Evolutionary conservation across 306 rosid species (phyloP).

Genomic region (Abrus precatorius): DNA sequence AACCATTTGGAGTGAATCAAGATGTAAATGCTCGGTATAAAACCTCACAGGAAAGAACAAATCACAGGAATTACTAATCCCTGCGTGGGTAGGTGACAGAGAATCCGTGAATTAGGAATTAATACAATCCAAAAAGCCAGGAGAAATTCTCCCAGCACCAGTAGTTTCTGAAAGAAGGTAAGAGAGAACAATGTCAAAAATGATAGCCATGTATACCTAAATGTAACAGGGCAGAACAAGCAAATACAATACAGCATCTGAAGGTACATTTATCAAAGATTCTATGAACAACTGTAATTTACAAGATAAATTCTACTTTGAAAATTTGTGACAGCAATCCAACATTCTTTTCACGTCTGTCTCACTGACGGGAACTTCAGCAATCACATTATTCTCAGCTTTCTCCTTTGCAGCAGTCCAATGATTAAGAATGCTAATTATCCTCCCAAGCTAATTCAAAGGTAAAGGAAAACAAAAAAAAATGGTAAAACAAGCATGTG

Average conservation of each 20-base stretch:
- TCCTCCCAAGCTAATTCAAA: slow-evolving; percentile 68
- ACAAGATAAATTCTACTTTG: slow-evolving; percentile 52
- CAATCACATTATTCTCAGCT: slow-evolving; percentile 40
- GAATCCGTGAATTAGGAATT: neutral
- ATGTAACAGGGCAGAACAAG: neutral
- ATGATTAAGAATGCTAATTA: slow-evolving; percentile 69
- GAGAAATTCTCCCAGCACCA: neutral
- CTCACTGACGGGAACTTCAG: slow-evolving; percentile 46
- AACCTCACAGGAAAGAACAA: neutral
- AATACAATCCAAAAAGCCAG: neutral
- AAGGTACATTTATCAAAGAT: slow-evolving; percentile 19
- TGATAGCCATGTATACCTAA: neutral
- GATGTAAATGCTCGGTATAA: neutral
- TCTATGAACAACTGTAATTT: slow-evolving; percentile 30
- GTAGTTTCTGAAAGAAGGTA: slow-evolving; percentile 25
- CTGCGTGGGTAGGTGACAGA: neutral
- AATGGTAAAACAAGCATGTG: slow-evolving; percentile 17
- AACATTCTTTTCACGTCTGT: slow-evolving; percentile 62
- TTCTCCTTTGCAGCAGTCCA: slow-evolving; percentile 70
- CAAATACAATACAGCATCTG: slow-evolving; percentile 3
- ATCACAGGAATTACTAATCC: neutral
- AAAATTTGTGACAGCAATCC: slow-evolving; percentile 69
- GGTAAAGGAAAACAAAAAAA: slow-evolving; percentile 61
- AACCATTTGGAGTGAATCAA: neutral
- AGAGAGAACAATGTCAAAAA: slow-evolving; percentile 19